Conservation (phyloP, 768 basidiomycete species). For the Pisolithus microcarpus region DNA sequence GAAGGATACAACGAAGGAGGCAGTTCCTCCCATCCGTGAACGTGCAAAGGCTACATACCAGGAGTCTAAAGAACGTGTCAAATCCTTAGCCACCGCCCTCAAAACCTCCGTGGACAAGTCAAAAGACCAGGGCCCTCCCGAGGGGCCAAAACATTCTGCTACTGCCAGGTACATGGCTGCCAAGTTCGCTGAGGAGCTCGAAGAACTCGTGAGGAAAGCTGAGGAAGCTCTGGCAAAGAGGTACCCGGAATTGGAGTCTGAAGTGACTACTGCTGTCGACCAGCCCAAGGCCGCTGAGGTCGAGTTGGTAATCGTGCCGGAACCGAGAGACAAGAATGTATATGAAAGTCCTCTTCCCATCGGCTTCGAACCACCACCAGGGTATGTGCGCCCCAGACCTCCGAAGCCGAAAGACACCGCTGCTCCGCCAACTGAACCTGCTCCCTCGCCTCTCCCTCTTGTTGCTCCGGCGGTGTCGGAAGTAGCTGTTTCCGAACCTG, state of each 20-base stretch:
- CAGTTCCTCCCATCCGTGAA: conserved; percentile 28
- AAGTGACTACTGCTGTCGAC: conserved; percentile 17
- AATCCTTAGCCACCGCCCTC: conserved; percentile 34
- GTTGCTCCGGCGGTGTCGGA: conserved; percentile 76
- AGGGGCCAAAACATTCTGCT: conserved; percentile 32
- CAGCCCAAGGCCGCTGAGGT: conserved; percentile 19
- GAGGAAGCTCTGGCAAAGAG: conserved; percentile 61
- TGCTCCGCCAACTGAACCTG: conserved; percentile 12
- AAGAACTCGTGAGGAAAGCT: conserved; percentile 61
- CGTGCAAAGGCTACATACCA: conserved; percentile 31
- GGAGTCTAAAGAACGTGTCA: conserved; percentile 40
- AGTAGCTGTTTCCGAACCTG: conserved; percentile 73
- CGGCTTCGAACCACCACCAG: conserved; percentile 91
- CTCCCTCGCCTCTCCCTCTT: conserved; percentile 52
- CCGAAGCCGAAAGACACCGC: conserved; percentile 37
- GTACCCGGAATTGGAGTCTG: conserved; percentile 23
- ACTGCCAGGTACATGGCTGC: conserved; percentile 38
- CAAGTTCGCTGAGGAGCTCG: conserved; percentile 55
- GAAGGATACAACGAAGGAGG: conserved; percentile 29
- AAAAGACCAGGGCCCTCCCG: conserved; percentile 21
- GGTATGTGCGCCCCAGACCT: conserved; percentile 60
- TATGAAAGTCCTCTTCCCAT: conserved; percentile 79
- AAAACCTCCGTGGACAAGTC: conserved; percentile 44
- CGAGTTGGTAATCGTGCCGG: conserved; percentile 20
- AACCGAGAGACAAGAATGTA: conserved; percentile 24